Base-by-base conservation (phyloP, 331 rosid genomes). In the Arachis monticola region DNA sequence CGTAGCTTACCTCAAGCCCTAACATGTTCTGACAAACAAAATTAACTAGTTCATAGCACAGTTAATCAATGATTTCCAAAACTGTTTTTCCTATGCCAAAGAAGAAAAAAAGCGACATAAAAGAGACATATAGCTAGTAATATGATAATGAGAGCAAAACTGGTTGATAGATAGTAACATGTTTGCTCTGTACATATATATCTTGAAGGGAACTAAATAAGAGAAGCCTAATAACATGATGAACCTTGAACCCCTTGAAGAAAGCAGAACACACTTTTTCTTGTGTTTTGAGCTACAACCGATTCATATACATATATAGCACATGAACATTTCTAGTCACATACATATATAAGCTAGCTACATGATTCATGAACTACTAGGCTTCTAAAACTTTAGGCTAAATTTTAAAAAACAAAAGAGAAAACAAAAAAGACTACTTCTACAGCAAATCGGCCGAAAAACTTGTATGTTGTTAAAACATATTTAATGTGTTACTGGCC, bases 241-340 rank as follows among this genome's bases (percentile, higher is more conserved):
- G 52, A 32, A 35, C 40, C 42, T 47, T 63, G 50, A 68, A 17
- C 22, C 22, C 22, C 22, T 17, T 17, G 22, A 17, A 17, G 22
- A 17, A 17, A 17, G 22, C 22, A 17, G 58, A 73, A 81, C 22
- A 17, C 22, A 4, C 48, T 69, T 74, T 27, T 1, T 64, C 45
- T 63, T 69, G 17, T 32, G 38, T 32, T 4, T 78, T 62, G 81
- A 81, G 88, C 40, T 35, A 35, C 40, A 35, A 35, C 85, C 41
- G 8, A 44, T 53, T 70, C 85, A 81, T 60, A 65, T 44, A 72
- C 42, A 51, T 14, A 38, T 10, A 10, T 66, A 65, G 73, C 83
- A 3, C 48, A 17, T 17, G 14, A 45, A 17, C 56, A 45, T 30
- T n/a, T 17, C 50, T 11, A 27, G 7, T 65, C 72, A 61, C 85